Evolutionary conservation across 2,329 filamentous ascomycete genomes (phyloP), one percentile per base, ranked within the genome.

Genomic region (Phoma sp.): DNA sequence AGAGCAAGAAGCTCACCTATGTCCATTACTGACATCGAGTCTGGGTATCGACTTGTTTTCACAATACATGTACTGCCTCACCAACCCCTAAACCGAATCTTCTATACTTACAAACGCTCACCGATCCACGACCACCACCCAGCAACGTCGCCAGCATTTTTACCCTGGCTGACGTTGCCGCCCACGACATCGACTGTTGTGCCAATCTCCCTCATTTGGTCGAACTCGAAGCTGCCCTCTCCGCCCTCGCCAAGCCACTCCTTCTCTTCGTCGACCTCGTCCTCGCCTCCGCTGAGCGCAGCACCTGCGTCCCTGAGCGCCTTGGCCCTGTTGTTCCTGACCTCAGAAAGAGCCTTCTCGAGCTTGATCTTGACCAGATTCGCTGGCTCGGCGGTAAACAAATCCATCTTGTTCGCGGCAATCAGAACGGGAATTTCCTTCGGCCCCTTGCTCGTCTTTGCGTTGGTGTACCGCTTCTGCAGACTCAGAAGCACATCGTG

Each of bases 91-190:
- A 17, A 12, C 17, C 27, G 12, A 3, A 12, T 37, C 15, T n/a
- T 41, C 31, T 31, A 31, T 31, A 12, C 36, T 37, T 35, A 95
- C 66, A 96, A 78, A 69, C 88, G 86, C 71, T 88, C 84, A 2
- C 88, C 91, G 70, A 98, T 88, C 94, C 94, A 98, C 67, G 85
- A 85, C 85, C 92, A 96, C 93, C 94, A 97, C 74, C 85, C 88
- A 52, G 89, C 87, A 29, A 92, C 86, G 24, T 88, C 88, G n/a
- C 87, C 82, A 9, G 84, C 87, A 49, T 89, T 84, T 29, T 80
- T 70, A 74, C 84, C 73, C 37, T 47, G 49, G 73, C 78, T 71
- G 58, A 88, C 86, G 75, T 87, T 93, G 9, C 93, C 94, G 0
- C 90, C 89, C 13, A 89, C 70, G 3, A 97, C 87, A 38, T 90